Conservation (phyloP, 176 grass and related monocot genomes). For the Carex kokanica region DNA sequence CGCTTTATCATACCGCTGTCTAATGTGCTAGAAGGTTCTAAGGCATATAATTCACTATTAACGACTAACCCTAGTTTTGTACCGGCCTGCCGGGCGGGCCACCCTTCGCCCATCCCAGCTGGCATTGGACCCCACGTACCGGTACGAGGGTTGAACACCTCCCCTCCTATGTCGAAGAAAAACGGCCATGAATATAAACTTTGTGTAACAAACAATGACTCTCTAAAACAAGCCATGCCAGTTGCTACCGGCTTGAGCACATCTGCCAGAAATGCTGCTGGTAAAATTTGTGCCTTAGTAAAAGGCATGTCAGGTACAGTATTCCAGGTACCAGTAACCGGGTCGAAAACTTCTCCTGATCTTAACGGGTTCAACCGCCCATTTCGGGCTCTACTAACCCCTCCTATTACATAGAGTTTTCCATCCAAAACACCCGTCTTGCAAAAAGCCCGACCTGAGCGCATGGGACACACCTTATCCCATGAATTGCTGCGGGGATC, state of each 20-base stretch:
- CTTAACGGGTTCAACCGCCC: slow-evolving; percentile 58
- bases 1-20: slow-evolving; percentile 73
- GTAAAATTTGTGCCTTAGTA: slow-evolving; percentile 54
- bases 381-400: slow-evolving; percentile 53
- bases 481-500: slow-evolving; percentile 66
- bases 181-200: slow-evolving; percentile 89
- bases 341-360: slow-evolving; percentile 85
- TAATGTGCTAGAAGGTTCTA: slow-evolving; percentile 68
- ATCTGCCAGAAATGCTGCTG: slow-evolving; percentile 74
- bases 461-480: slow-evolving; percentile 69
- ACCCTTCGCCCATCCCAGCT: slow-evolving; percentile 67
- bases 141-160: slow-evolving; percentile 63
- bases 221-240: slow-evolving; percentile 55
- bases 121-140: slow-evolving; percentile 71
- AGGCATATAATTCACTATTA: slow-evolving; percentile 58
- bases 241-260: slow-evolving; percentile 79
- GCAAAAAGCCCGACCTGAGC: slow-evolving; percentile 70
- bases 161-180: slow-evolving; percentile 81
- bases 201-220: slow-evolving; percentile 78
- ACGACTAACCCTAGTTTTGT: slow-evolving; percentile 66
- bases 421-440: slow-evolving; percentile 63
- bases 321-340: slow-evolving; percentile 50
- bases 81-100: slow-evolving; percentile 80
- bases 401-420: slow-evolving; percentile 86
- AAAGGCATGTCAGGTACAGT: slow-evolving; percentile 80